Evolutionary conservation across 257 asterid genomes (phyloP).

Genomic region (Ligustrum vulgare): DNA sequence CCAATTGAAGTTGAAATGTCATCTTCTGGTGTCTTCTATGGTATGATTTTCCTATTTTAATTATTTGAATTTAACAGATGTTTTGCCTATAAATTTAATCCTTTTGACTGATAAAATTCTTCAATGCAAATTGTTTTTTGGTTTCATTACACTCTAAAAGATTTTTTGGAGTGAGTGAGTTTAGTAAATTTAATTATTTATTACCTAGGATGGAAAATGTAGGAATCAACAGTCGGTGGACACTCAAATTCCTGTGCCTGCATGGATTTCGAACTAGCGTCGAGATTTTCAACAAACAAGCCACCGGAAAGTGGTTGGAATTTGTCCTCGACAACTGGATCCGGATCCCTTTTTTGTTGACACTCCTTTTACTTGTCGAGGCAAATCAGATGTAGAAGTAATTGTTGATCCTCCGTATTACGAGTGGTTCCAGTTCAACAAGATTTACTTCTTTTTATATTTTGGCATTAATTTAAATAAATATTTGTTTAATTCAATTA

Average conservation of each 20-base stretch:
- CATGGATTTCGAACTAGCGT: slow-evolving; percentile 96
- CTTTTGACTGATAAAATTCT: too few species aligned
- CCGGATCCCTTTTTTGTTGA: slow-evolving; percentile 77
- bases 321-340: slow-evolving; percentile 62
- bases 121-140: too few species aligned
- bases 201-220: slow-evolving; percentile 66
- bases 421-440: slow-evolving; percentile 92
- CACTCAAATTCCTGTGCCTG: slow-evolving; percentile 71
- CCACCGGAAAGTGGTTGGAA: slow-evolving; percentile 71
- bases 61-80: too few species aligned
- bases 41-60: too few species aligned
- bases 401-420: slow-evolving; percentile 94
- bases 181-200: too few species aligned
- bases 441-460: slow-evolving; percentile 39
- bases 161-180: too few species aligned
- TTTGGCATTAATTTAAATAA: not conserved
- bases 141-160: too few species aligned
- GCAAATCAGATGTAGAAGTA: slow-evolving; percentile 90
- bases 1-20: not conserved
- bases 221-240: slow-evolving; percentile 35
- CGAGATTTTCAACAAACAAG: slow-evolving; percentile 64
- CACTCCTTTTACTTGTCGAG: slow-evolving; percentile 70
- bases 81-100: too few species aligned
- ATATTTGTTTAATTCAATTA: not conserved
- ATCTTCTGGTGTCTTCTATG: slow-evolving; percentile 5